Percentiles rank a stretch among this genome's conserved stretches.
Conservation (phyloP, 306 rosid species). For the Nissolia schottii region DNA sequence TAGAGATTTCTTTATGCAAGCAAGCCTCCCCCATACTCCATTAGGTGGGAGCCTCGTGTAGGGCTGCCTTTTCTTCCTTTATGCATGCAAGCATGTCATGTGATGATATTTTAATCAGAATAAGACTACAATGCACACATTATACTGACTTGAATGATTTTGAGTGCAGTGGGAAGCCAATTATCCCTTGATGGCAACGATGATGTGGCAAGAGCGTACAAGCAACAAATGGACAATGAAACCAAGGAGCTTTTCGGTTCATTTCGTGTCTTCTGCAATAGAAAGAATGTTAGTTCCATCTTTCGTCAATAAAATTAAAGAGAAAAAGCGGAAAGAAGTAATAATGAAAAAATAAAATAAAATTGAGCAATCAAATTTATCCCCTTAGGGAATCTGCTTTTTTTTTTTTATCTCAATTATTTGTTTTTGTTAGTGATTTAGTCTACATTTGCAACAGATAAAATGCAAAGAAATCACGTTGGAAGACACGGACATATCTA, state of each 20-base stretch:
- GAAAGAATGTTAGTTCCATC: constrained; percentile 50
- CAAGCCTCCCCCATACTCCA: too few species aligned
- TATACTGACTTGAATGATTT: neutral
- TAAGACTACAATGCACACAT: neutral
- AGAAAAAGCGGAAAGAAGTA: neutral
- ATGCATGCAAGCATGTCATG: neutral
- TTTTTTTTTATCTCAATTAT: neutral
- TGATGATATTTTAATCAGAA: neutral
- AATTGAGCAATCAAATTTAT: neutral
- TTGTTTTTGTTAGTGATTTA: neutral
- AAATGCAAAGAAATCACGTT: constrained; percentile 61
- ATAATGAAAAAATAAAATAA: neutral
- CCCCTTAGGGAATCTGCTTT: neutral
- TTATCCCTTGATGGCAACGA: constrained; percentile 36
- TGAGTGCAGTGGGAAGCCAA: constrained; percentile 42
- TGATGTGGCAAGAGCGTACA: constrained; percentile 45
- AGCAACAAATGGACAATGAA: constrained; percentile 51
- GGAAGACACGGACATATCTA: constrained; percentile 62
- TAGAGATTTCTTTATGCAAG: too few species aligned
- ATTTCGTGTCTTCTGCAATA: constrained; percentile 71
- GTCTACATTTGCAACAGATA: constrained; percentile 39
- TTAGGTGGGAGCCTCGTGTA: too few species aligned
- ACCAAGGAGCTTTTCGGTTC: constrained; percentile 66
- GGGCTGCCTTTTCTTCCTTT: too few species aligned
- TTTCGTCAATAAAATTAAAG: neutral